Base-by-base conservation (phyloP, 2,329 filamentous ascomycete genomes). In the Orbilia javanica region DNA sequence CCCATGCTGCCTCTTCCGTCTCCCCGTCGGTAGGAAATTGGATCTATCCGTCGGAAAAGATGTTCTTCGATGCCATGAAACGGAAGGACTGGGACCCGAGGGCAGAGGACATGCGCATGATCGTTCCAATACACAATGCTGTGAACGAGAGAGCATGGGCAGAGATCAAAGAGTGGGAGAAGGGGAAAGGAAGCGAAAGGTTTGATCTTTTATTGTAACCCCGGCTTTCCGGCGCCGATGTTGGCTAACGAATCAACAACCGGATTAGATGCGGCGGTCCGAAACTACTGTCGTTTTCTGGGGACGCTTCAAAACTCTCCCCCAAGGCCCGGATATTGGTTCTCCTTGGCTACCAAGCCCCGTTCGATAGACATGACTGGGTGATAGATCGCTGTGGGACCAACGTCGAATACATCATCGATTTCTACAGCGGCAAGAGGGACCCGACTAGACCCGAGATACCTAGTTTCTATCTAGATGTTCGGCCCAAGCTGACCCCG, bases 351-450 rank as follows among this genome's bases (percentile, higher is more conserved):
- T 98, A 97, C 84, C 91, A 92, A 76, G 87, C 91, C 66, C 96
- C 96, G 0, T 99, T 99, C 84, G 96, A 99, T 85, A 88, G 96
- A 29, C 96, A 99, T 84, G 96, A 99, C 84, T 99, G 96, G 96
- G 90, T 97, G 25, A 91, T 99, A 39, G 94, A 99, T 85, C 88
- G 96, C 64, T 98, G 96, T 83, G 95, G 92, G 31, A 91, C 87
- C 20, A 89, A 89, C 82, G 86, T 99, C 60, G 96, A 98, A 82
- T 99, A 99, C 83, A 92, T 99, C 44, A 99, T 99, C 84, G 96
- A 99, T 85, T 99, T 99, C 82, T 99, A 99, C 83, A 90, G 93
- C 4, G 96, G 96, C 0, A 89, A 87, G 81, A 52, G 72, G 18
- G 80, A 82, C 29, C 80, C 81, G 4, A 52, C 42, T 10, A 86